Conservation (phyloP, 1,284 basidiomycete species). For the Cryptococcus deneoformans region DNA sequence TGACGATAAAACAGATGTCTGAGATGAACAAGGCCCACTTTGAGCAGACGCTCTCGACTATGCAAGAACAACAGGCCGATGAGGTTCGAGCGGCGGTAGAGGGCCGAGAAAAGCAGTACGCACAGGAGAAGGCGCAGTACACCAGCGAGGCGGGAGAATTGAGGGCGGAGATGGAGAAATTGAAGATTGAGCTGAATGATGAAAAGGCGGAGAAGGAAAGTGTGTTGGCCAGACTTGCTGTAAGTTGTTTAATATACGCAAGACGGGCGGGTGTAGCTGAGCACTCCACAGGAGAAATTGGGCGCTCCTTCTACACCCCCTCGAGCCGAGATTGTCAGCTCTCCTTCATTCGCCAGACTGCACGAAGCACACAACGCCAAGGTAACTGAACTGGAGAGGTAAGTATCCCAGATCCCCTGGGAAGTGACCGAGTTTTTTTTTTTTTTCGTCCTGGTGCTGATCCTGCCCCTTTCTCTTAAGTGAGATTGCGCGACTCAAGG, state of each 20-base stretch:
- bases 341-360: slow-evolving; percentile 19
- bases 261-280: not conserved
- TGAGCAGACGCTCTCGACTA: slow-evolving; percentile 20
- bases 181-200: slow-evolving; percentile 10
- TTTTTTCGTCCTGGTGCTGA: too few species aligned
- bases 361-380: slow-evolving; percentile 36
- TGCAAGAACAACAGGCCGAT: slow-evolving; percentile 14
- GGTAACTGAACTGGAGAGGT: slow-evolving; percentile 28
- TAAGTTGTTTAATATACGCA: slow-evolving; percentile 1
- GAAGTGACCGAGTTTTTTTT: not conserved
- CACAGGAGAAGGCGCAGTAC: slow-evolving; percentile 4
- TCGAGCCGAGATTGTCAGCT: slow-evolving; percentile 2
- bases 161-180: not conserved
- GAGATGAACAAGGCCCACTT: slow-evolving; percentile 45
- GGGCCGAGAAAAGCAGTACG: slow-evolving; percentile 1
- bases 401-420: not conserved
- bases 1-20: slow-evolving; percentile 26
- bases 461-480: not conserved
- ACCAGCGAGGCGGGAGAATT: slow-evolving; percentile 7
- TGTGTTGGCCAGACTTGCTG: slow-evolving; percentile 15
- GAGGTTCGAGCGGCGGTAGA: slow-evolving; percentile 8
- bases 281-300: slow-evolving; percentile 2
- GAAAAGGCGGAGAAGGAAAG: slow-evolving; percentile 19
- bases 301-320: slow-evolving; percentile 15
- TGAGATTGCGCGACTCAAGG: not conserved